phyloP scores from a whole-genome alignment of 208 protist species.

The Leishmania turanica region DNA sequence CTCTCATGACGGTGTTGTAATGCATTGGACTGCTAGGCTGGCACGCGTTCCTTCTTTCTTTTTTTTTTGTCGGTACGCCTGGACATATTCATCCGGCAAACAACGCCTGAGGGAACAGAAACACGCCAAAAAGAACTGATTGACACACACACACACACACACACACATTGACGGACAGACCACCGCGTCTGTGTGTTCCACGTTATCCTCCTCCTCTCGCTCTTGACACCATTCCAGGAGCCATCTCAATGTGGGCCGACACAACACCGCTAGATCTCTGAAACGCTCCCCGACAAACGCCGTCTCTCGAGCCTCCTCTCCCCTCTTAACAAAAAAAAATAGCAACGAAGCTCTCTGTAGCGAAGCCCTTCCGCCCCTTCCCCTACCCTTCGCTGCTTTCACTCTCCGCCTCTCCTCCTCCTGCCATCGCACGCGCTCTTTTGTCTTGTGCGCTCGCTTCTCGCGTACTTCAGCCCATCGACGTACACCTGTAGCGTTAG shows the following conservation, averaged over 20 bases:
- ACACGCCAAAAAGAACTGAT: not conserved
- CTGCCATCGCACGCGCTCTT: not conserved
- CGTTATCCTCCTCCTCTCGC: not conserved
- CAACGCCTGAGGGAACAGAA: not conserved
- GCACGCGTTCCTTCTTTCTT: not conserved
- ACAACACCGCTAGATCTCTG: no score
- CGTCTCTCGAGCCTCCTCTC: not conserved
- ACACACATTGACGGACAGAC: not conserved
- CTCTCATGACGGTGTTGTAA: no score
- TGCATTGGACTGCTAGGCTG: not conserved
- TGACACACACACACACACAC: not conserved
- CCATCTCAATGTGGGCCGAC: no score
- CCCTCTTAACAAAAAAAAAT: not conserved
- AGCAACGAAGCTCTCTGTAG: no score
- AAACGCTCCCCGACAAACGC: no score
- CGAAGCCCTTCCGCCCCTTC: not conserved
- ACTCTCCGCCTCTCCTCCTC: conserved; percentile 1
- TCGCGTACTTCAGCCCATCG: not conserved
- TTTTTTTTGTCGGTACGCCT: no score
- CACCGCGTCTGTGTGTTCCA: not conserved
- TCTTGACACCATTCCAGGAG: not conserved
- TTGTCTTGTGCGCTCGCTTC: not conserved
- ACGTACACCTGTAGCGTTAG: not conserved
- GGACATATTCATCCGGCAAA: not conserved
- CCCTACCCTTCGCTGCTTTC: not conserved